Evolutionary conservation across 371 early-diverging fungal species (phyloP).

Genomic region (Phascolomyces articulosus): DNA sequence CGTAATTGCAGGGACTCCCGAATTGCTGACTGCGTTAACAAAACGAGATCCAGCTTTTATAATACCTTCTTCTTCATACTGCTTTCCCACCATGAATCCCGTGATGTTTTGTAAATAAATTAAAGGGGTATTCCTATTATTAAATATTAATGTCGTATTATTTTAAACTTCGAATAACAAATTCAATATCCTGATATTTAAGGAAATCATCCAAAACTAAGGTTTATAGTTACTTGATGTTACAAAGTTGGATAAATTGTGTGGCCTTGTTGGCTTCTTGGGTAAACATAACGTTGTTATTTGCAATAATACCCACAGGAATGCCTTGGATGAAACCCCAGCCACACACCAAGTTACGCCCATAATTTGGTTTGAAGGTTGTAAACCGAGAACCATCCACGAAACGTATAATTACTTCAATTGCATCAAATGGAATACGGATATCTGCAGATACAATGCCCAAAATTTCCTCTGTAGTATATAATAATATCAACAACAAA

Average conservation of each 20-base stretch:
- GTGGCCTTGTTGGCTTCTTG: constrained; percentile 79
- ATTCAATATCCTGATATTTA: too few species aligned
- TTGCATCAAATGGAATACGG: constrained; percentile 69
- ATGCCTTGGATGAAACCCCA: constrained; percentile 74
- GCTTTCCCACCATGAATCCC: constrained; percentile 72
- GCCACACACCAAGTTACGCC: constrained; percentile 66
- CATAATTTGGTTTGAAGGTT: constrained; percentile 71
- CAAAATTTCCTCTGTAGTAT: constrained; percentile 66
- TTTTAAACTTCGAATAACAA: too few species aligned
- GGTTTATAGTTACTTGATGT: constrained; percentile 51
- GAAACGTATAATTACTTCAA: constrained; percentile 70
- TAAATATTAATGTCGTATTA: too few species aligned
- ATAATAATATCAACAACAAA: too few species aligned
- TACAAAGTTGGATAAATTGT: constrained; percentile 79
- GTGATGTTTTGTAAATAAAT: constrained; percentile 71
- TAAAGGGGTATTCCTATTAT: constrained; percentile 67
- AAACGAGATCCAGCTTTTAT: constrained; percentile 79
- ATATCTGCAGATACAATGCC: constrained; percentile 73
- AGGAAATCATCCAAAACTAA: too few species aligned
- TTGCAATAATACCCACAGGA: constrained; percentile 77
- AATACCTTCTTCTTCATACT: constrained; percentile 78
- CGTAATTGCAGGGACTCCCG: constrained; percentile 73
- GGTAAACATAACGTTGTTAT: constrained; percentile 74
- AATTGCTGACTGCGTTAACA: constrained; percentile 79
- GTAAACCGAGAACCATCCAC: constrained; percentile 72